Percentiles rank a stretch among this genome's conserved stretches.
Evolutionary conservation across 148 eudicot species (phyloP).

Genomic region (Hydrangea macrophylla): DNA sequence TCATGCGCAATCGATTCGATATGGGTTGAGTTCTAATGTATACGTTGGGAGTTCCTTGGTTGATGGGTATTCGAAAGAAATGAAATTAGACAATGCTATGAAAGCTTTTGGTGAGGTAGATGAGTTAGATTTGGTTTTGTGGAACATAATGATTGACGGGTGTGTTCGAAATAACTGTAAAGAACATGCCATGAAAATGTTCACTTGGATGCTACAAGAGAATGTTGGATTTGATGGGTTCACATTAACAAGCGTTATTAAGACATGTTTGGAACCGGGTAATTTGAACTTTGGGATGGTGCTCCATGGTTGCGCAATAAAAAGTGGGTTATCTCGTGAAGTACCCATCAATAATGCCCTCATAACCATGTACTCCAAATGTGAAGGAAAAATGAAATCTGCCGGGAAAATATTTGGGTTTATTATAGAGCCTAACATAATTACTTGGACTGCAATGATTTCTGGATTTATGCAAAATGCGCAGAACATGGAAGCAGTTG

Average conservation of each 20-base stretch:
- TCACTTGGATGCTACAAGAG: constrained; percentile 22
- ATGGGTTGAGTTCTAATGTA: constrained; percentile 23
- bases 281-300: constrained; percentile 28
- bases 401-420: constrained; percentile 23
- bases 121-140: constrained; percentile 26
- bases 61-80: constrained; percentile 21
- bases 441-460: constrained; percentile 42
- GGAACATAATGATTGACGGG: constrained; percentile 31
- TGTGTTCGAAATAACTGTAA: constrained; percentile 23
- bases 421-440: constrained; percentile 26
- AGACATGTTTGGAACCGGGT: constrained; percentile 24
- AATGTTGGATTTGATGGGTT: constrained; percentile 30
- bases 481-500: constrained; percentile 21
- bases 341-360: constrained; percentile 37
- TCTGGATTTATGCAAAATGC: constrained; percentile 38
- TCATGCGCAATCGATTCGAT: constrained; percentile 27
- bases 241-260: constrained; percentile 36
- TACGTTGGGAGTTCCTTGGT: constrained; percentile 36
- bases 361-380: constrained; percentile 39
- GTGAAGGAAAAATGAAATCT: constrained; percentile 31
- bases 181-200: constrained; percentile 23
- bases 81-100: constrained; percentile 24
- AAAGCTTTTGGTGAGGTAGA: constrained; percentile 25
- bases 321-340: constrained; percentile 22
- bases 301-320: constrained; percentile 32